Evolutionary conservation across 768 basidiomycete genomes (phyloP).

Genomic region (Strobilomyces confusus): DNA sequence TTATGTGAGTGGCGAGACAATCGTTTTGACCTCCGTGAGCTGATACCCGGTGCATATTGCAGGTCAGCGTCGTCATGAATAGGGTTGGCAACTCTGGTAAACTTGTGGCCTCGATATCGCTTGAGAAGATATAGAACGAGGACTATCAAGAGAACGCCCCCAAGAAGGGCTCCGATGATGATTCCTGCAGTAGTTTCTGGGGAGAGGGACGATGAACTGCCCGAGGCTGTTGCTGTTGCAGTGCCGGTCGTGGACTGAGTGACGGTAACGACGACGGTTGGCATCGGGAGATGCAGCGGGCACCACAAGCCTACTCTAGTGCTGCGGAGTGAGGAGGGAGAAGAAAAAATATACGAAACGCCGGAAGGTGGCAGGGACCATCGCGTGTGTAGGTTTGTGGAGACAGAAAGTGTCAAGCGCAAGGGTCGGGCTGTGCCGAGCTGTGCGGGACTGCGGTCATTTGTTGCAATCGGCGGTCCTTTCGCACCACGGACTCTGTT

Average conservation of each 20-base stretch:
- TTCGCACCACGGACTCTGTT: constrained; percentile 12
- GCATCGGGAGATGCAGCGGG: constrained; percentile 5
- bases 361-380: not conserved
- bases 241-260: constrained; percentile 1
- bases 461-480: not conserved
- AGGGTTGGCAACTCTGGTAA: constrained; percentile 17
- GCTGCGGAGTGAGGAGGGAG: not conserved
- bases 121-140: constrained; percentile 12
- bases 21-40: not conserved
- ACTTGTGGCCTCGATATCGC: constrained; percentile 9
- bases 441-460: not conserved
- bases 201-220: constrained; percentile 4
- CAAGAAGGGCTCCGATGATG: constrained; percentile 18
- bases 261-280: constrained; percentile 8
- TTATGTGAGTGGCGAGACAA: constrained; percentile 7
- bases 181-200: constrained; percentile 17
- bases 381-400: not conserved
- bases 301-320: not conserved
- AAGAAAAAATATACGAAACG: not conserved
- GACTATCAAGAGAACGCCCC: constrained; percentile 6
- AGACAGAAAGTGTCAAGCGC: not conserved
- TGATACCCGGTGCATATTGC: not conserved
- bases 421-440: not conserved
- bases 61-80: not conserved
- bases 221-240: not conserved